These are phyloP conservation scores for Phytophthora melonis DNA, from an alignment of 352 stramenopile species.

Conservation along the genomic window DNA sequence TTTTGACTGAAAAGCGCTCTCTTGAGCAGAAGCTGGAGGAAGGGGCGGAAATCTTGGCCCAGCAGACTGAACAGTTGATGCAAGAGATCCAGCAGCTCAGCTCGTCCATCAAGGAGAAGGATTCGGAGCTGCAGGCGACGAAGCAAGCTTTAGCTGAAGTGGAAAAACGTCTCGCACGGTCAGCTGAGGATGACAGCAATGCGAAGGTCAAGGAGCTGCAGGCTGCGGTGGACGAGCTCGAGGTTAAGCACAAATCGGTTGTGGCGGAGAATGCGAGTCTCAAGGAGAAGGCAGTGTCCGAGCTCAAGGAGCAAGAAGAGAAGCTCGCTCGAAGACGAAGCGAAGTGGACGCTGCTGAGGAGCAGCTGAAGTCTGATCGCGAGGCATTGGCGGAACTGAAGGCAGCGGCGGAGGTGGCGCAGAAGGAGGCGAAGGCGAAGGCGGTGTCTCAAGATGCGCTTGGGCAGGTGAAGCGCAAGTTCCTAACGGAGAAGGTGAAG, in stretches of 20 bases:
- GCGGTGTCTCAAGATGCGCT: slow-evolving; percentile 34
- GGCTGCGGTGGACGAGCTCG: slow-evolving; percentile 26
- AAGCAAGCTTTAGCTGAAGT: slow-evolving; percentile 27
- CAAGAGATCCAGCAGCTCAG: slow-evolving; percentile 42
- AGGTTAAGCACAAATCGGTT: slow-evolving; percentile 35
- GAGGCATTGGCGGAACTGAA: slow-evolving; percentile 43
- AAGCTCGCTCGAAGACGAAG: slow-evolving; percentile 24
- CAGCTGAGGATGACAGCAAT: slow-evolving; percentile 19
- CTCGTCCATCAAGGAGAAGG: slow-evolving; percentile 33
- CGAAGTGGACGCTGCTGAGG: slow-evolving; percentile 36
- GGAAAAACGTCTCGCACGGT: slow-evolving; percentile 19
- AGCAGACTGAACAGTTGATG: slow-evolving; percentile 42
- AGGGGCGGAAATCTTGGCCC: slow-evolving; percentile 36
- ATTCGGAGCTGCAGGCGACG: slow-evolving; percentile 28
- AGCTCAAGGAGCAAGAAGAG: slow-evolving; percentile 41
- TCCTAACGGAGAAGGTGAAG: slow-evolving; percentile 65
- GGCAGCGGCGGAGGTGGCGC: slow-evolving; percentile 25
- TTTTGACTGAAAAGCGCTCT: slow-evolving; percentile 33
- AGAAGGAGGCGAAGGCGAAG: slow-evolving; percentile 45
- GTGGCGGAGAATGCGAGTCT: slow-evolving; percentile 36
- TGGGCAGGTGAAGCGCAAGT: slow-evolving; percentile 50
- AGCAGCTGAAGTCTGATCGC: slow-evolving; percentile 27
- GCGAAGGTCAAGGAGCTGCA: slow-evolving; percentile 38
- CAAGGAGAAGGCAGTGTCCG: slow-evolving; percentile 28
- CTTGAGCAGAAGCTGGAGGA: slow-evolving; percentile 41